Base-by-base conservation (phyloP, 768 basidiomycete species). In the Tricholoma saponaceum region DNA sequence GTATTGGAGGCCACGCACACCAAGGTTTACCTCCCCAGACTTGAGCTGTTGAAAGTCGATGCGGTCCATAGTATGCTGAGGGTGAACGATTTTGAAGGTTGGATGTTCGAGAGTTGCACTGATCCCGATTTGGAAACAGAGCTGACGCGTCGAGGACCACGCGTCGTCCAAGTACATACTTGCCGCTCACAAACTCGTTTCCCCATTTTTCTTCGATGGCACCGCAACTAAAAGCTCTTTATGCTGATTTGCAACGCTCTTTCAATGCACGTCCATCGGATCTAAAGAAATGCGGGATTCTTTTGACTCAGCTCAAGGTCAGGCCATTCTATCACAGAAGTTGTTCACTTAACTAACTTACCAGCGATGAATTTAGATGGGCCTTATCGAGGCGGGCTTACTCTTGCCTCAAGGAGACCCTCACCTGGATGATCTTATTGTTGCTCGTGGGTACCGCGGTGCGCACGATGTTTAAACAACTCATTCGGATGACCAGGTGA, bases 11-110 rank as follows among this genome's bases (percentile, higher is more conserved):
- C 35, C 14, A 82, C 92, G 67, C 74, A 96, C 95, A 62, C 95
- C 95, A 66, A 98, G 87, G 81, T 98, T 95, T 70, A 98, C 90
- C 80, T 98, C 96, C 65, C 96, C 95, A 46, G 81, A 77, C 78
- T 98, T 98, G 73, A 98, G 86, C 64, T 83, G 86, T 67, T 89
- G 79, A 68, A 95, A 86, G 70, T 95, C 93, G 69, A 92, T 85
- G 67, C 76, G 78, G 64, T 85, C 81, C 80, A 83, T 84, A 64
- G 68, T 76, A 65, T 8, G 22, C 63, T 62, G 61, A 61, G 59
- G 60, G 58, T 60, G 59, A 60, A 63, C 59, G 53, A 28, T 26
- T n/a, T n/a, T 54, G 7, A 44, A 39, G 14, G 52, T 53, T 26
- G 20, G 35, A 25, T 20, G 20, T 37, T 23, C 41, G 58, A 37